phyloP scores from a whole-genome alignment of 257 asterid species.

The Solanum medicagineum region DNA sequence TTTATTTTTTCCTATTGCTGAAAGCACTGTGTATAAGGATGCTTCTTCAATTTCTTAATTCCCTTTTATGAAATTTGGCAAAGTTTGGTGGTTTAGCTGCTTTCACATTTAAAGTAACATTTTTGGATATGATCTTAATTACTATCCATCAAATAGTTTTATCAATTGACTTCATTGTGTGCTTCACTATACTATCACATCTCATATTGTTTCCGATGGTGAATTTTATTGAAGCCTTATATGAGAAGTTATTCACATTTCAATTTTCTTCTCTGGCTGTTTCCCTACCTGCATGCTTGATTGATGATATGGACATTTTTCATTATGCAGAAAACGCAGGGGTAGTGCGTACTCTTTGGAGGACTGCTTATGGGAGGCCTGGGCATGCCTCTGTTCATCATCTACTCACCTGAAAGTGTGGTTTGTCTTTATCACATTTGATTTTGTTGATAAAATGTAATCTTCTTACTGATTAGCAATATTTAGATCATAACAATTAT shows the following conservation, averaged over 20 bases:
- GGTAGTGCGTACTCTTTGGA: slow-evolving; percentile 60
- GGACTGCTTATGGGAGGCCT: slow-evolving; percentile 99
- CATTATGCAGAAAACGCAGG: slow-evolving; percentile 41
- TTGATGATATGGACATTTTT: slow-evolving; percentile 4
- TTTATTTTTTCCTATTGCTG: neutral
- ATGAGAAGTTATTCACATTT: neutral
- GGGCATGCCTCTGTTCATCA: slow-evolving; percentile 98
- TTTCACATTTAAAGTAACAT: neutral
- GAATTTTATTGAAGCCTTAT: neutral
- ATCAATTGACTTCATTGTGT: neutral
- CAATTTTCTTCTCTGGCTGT: neutral
- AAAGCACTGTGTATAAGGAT: neutral
- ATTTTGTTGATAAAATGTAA: slow-evolving; percentile 10
- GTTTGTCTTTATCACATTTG: slow-evolving; percentile 17
- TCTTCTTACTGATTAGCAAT: slow-evolving; percentile 13
- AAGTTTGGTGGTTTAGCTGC: neutral
- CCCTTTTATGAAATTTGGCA: neutral
- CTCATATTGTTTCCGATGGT: neutral
- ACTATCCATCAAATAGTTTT: neutral
- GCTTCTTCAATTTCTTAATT: neutral
- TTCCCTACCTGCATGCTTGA: slow-evolving; percentile 2
- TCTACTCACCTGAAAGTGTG: slow-evolving; percentile 94
- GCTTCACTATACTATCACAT: neutral
- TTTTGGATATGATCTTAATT: neutral
- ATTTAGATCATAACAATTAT: slow-evolving; percentile 8